Evolutionary conservation across 305 asterid species (phyloP).

Genomic region (Fraxinus paxiana): DNA sequence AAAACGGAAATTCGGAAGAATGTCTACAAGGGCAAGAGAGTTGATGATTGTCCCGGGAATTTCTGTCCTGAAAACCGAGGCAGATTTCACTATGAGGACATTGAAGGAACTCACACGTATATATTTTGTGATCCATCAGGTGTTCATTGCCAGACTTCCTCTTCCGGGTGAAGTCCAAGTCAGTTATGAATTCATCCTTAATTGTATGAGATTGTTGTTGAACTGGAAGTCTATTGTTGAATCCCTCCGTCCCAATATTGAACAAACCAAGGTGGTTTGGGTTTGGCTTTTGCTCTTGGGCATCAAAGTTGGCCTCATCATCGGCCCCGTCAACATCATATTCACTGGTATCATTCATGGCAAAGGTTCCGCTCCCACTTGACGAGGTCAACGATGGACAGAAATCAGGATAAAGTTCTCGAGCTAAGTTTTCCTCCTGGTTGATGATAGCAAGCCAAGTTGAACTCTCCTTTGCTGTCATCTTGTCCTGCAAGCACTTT

Average conservation of each 20-base stretch:
- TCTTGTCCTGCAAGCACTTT: slow-evolving; percentile 68
- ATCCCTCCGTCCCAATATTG: slow-evolving; percentile 37
- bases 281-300: slow-evolving; percentile 64
- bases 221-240: slow-evolving; percentile 30
- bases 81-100: slow-evolving; percentile 63
- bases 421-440: slow-evolving; percentile 62
- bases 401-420: slow-evolving; percentile 57
- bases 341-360: slow-evolving; percentile 50
- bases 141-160: slow-evolving; percentile 46
- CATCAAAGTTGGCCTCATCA: slow-evolving; percentile 45
- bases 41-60: slow-evolving; percentile 69
- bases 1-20: slow-evolving; percentile 35
- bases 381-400: slow-evolving; percentile 51
- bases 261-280: slow-evolving; percentile 44
- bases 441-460: slow-evolving; percentile 66
- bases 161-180: slow-evolving; percentile 55
- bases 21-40: slow-evolving; percentile 52
- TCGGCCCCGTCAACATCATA: slow-evolving; percentile 69
- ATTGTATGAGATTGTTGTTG: slow-evolving; percentile 37
- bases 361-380: slow-evolving; percentile 44
- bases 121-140: slow-evolving; percentile 48
- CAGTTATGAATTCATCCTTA: slow-evolving; percentile 44
- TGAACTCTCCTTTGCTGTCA: slow-evolving; percentile 77
- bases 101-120: slow-evolving; percentile 60
- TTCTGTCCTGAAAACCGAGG: slow-evolving; percentile 56